Percentiles rank a stretch among this genome's conserved stretches.
phyloP scores from a whole-genome alignment of 2,329 filamentous ascomycete species.

The Chaetomium sp. region DNA sequence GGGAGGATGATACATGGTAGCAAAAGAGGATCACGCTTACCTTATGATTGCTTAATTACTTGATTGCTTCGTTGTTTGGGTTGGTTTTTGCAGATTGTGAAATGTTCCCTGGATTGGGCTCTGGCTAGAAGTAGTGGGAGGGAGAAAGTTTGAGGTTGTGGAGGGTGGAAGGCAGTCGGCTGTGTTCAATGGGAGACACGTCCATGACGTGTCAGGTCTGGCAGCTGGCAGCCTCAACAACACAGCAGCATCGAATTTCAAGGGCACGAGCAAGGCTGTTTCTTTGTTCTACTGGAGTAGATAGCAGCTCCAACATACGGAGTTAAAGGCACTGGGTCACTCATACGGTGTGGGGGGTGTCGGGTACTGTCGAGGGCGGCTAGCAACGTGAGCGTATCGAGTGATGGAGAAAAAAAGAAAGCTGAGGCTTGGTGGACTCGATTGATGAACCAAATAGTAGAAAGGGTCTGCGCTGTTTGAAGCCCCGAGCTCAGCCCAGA shows the following conservation, averaged over 20 bases:
- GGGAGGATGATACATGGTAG: not conserved
- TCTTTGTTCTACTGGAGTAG: not conserved
- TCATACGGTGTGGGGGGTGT: not conserved
- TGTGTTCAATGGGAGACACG: conserved; percentile 6
- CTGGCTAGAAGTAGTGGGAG: conserved; percentile 1
- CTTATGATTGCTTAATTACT: not conserved
- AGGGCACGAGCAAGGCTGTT: too few relatives aligned
- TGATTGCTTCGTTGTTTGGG: not conserved
- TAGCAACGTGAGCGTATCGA: not conserved
- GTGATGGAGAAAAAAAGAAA: not conserved
- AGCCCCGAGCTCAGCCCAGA: not conserved
- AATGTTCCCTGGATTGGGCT: not conserved
- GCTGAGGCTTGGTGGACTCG: not conserved
- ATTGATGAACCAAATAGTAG: not conserved
- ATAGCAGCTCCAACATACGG: not conserved
- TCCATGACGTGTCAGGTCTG: not conserved
- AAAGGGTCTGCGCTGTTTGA: not conserved
- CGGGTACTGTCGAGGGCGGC: not conserved
- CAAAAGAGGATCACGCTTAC: not conserved
- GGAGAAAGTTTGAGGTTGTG: not conserved
- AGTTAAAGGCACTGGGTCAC: not conserved
- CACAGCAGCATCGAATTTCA: not conserved
- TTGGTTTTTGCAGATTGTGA: not conserved
- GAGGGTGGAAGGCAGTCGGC: not conserved
- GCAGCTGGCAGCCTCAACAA: not conserved